Percentiles rank a stretch among this genome's conserved stretches.
Conservation (phyloP, 2,329 filamentous ascomycete species). For the Fusarium miscanthi region DNA sequence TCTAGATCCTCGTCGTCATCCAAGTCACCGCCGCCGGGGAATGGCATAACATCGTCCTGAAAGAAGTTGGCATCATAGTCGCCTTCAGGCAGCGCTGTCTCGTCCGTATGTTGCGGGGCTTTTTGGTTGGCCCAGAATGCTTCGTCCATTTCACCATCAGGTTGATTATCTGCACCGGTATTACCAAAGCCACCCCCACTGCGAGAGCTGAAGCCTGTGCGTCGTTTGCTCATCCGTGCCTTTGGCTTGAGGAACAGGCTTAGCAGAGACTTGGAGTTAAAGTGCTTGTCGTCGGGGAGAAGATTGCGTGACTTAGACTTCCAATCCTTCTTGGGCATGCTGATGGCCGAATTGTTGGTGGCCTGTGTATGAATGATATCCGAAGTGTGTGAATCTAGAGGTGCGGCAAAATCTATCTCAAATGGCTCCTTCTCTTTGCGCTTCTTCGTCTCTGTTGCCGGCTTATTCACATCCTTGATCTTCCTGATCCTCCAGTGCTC, state of each 20-base stretch:
- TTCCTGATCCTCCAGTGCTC: conserved; percentile 98
- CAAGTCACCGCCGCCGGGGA: conserved; percentile 68
- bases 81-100: conserved; percentile 70
- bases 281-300: conserved; percentile 96
- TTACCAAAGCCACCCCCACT: conserved; percentile 56
- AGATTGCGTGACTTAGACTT: conserved; percentile 93
- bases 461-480: conserved; percentile 82
- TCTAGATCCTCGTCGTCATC: conserved; percentile 75
- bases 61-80: conserved; percentile 99
- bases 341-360: conserved; percentile 82
- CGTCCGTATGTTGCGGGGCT: conserved; percentile 63
- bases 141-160: conserved; percentile 87
- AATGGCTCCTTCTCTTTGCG: conserved; percentile 97
- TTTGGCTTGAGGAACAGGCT: conserved; percentile 95
- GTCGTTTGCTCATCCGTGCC: conserved; percentile 79
- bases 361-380: conserved; percentile 86
- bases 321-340: conserved; percentile 92
- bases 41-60: conserved; percentile 83
- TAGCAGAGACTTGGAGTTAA: conserved; percentile 91
- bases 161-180: conserved; percentile 61
- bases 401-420: conserved; percentile 87
- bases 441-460: conserved; percentile 68
- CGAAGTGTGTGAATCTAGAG: conserved; percentile 76
- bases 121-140: conserved; percentile 90
- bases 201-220: conserved; percentile 60